phyloP scores from a whole-genome alignment of 192 early-diverging fungal genomes.

The Coemansia sp. region DNA sequence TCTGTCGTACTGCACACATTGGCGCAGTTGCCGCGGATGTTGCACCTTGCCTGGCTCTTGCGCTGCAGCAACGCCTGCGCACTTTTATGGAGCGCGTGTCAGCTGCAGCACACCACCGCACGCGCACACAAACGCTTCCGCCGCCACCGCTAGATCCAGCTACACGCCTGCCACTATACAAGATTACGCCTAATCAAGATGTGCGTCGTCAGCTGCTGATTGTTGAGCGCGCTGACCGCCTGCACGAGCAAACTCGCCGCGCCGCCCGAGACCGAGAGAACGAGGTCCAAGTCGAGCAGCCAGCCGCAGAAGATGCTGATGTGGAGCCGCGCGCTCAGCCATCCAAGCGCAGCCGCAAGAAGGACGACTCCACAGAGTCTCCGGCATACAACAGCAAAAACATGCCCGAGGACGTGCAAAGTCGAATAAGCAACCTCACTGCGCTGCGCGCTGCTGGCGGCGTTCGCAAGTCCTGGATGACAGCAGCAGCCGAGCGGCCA shows the following conservation, averaged over 20 bases:
- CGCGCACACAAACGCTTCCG: conserved; percentile 59
- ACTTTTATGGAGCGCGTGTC: conserved; percentile 67
- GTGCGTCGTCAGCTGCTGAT: conserved; percentile 68
- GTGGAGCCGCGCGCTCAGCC: conserved; percentile 6
- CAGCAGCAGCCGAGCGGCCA: conserved; percentile 8
- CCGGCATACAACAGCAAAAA: conserved; percentile 51
- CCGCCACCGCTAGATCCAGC: conserved; percentile 57
- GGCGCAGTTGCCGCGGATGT: conserved; percentile 60
- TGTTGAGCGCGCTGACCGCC: conserved; percentile 66
- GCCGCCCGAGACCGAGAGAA: conserved; percentile 27
- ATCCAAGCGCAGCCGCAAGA: conserved; percentile 49
- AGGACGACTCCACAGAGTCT: conserved; percentile 42
- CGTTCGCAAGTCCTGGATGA: conserved; percentile 61
- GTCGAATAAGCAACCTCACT: conserved; percentile 60
- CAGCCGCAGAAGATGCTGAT: background rate
- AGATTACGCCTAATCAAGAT: conserved; percentile 65
- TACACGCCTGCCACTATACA: conserved; percentile 64
- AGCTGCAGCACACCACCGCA: conserved; percentile 69
- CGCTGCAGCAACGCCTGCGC: conserved; percentile 66
- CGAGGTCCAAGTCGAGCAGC: background rate
- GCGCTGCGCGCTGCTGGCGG: conserved; percentile 59
- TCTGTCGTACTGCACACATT: conserved; percentile 11
- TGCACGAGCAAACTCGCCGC: conserved; percentile 61
- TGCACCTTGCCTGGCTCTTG: conserved; percentile 63
- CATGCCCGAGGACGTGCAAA: conserved; percentile 54